Percentiles rank a stretch among this genome's conserved stretches.
Conservation (phyloP, 2,329 filamentous ascomycete genomes). For the Fusarium piperis region DNA sequence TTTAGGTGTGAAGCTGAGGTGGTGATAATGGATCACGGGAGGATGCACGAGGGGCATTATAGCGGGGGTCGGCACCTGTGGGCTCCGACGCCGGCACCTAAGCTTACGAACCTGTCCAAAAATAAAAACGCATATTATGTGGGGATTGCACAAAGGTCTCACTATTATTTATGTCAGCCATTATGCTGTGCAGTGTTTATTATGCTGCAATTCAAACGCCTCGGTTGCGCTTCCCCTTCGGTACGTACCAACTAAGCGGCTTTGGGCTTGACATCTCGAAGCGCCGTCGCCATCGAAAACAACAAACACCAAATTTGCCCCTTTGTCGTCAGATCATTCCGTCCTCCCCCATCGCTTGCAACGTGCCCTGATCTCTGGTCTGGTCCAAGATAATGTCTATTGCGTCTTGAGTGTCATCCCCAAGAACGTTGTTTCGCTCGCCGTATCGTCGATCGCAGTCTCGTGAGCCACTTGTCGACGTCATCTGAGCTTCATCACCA, state of each 20-base stretch:
- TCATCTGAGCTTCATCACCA: slow-evolving; percentile 17
- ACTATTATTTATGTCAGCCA: background rate
- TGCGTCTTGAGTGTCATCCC: background rate
- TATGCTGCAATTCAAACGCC: background rate
- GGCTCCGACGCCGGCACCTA: background rate
- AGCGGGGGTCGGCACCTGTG: background rate
- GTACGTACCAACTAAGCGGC: background rate
- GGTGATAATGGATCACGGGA: background rate
- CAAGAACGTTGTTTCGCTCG: background rate
- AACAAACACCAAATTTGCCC: background rate
- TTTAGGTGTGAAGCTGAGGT: background rate
- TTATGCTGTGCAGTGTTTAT: background rate
- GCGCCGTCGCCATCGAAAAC: background rate
- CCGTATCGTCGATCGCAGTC: background rate
- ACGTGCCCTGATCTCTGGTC: background rate
- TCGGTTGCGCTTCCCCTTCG: background rate
- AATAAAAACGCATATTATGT: background rate
- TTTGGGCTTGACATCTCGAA: background rate
- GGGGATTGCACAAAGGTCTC: background rate
- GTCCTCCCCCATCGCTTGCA: background rate
- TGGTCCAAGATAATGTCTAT: background rate
- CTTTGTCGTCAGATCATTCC: background rate
- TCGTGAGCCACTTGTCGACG: slow-evolving; percentile 17
- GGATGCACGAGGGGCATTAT: background rate
- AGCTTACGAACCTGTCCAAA: background rate